These are phyloP conservation scores for Iberis pinnata DNA, from an alignment of 345 rosid species.

Conservation along the genomic window DNA sequence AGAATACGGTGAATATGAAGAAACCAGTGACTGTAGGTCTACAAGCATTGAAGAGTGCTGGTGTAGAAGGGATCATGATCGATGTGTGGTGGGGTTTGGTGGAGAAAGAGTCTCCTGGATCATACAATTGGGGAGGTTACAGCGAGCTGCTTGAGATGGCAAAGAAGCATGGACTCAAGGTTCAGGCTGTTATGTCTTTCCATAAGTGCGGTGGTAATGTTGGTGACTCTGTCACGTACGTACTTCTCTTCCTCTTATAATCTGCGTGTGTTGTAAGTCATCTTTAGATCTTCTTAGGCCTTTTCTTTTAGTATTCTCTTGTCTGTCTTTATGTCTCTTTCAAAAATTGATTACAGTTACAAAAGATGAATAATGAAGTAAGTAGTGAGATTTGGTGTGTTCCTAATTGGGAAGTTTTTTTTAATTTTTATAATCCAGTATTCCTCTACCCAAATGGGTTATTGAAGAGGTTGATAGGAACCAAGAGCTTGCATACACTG, in stretches of 20 bases:
- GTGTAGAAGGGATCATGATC: slow-evolving; percentile 94
- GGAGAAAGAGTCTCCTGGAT: slow-evolving; percentile 96
- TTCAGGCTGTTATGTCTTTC: slow-evolving; percentile 93
- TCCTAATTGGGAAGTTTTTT: no score
- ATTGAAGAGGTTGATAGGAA: slow-evolving; percentile 84
- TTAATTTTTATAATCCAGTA: slow-evolving; percentile 51
- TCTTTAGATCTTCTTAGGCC: no score
- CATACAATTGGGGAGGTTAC: slow-evolving; percentile 96
- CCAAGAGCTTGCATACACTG: slow-evolving; percentile 89
- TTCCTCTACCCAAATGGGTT: slow-evolving; percentile 95
- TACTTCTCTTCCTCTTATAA: no score
- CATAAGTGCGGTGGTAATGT: slow-evolving; percentile 99
- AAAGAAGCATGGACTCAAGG: slow-evolving; percentile 70
- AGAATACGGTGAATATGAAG: slow-evolving; percentile 63
- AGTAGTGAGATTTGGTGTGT: no score
- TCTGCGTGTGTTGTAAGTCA: slow-evolving; percentile 1
- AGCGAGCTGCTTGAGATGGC: slow-evolving; percentile 84
- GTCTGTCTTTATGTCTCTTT: no score
- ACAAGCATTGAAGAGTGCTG: slow-evolving; percentile 90
- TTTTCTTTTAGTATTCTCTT: no score
- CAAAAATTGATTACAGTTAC: no score
- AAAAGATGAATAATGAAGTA: no score
- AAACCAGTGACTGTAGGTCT: slow-evolving; percentile 77
- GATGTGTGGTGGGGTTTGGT: slow-evolving; percentile 99
- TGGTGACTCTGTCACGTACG: slow-evolving; percentile 99